These are phyloP conservation scores for Aspergillus ochraceoroseus DNA, from an alignment of 2,329 filamentous ascomycete species.

Conservation along the genomic window DNA sequence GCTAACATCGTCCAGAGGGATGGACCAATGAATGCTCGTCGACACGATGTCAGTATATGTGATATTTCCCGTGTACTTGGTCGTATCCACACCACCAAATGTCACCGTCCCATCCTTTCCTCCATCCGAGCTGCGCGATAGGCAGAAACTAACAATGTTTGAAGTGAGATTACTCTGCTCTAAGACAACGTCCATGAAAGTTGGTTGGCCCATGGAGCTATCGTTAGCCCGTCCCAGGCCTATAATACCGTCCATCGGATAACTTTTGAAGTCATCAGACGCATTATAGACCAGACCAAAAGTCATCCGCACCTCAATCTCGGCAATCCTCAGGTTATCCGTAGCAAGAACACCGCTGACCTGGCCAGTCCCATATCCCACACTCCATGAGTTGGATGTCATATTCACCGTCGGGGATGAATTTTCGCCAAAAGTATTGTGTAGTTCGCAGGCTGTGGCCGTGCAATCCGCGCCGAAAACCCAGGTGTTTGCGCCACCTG, in stretches of 20 bases:
- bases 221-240: slow-evolving; percentile 64
- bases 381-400: slow-evolving; percentile 54
- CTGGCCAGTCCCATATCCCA: slow-evolving; percentile 72
- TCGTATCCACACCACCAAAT: slow-evolving; percentile 65
- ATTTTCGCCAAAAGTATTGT: slow-evolving; percentile 63
- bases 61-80: slow-evolving; percentile 64
- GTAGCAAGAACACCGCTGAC: slow-evolving; percentile 62
- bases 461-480: slow-evolving; percentile 69
- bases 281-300: slow-evolving; percentile 70
- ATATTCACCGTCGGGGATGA: slow-evolving; percentile 62
- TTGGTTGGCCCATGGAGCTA: slow-evolving; percentile 50
- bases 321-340: slow-evolving; percentile 64
- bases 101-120: slow-evolving; percentile 69
- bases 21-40: slow-evolving; percentile 63
- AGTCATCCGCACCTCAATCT: slow-evolving; percentile 57
- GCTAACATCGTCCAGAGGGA: slow-evolving; percentile 61
- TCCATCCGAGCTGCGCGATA: slow-evolving; percentile 63
- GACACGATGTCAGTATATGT: slow-evolving; percentile 57
- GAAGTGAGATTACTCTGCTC: slow-evolving; percentile 53
- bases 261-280: slow-evolving; percentile 68
- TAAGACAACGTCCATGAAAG: slow-evolving; percentile 61
- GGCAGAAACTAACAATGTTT: slow-evolving; percentile 66
- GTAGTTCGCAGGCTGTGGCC: slow-evolving; percentile 60
- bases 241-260: slow-evolving; percentile 83
- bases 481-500: slow-evolving; percentile 66